Conservation (phyloP, 805 yeast genomes). For the Nakazawaea ernobii region DNA sequence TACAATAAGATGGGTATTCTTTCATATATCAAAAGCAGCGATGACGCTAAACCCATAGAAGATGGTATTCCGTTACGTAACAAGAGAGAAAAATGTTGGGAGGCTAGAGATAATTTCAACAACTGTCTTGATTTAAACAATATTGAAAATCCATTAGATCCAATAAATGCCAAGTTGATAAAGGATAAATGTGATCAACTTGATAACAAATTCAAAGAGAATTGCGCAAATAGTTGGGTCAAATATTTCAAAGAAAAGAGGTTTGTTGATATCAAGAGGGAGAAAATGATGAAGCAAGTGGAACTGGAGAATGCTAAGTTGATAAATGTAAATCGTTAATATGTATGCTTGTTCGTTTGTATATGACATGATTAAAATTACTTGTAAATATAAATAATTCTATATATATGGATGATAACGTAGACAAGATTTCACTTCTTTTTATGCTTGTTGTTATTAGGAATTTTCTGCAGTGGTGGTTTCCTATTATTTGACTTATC, state of each 20-base stretch:
- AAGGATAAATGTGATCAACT: conserved; percentile 51
- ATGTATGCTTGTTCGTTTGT: background rate
- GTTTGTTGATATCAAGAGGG: conserved; percentile 67
- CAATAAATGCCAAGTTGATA: conserved; percentile 39
- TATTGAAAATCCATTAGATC: conserved; percentile 66
- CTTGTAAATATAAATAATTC: background rate
- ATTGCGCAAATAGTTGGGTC: conserved; percentile 86
- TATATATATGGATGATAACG: no score
- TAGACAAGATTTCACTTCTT: no score
- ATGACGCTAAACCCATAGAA: conserved; percentile 35
- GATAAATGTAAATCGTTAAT: background rate
- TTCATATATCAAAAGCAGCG: conserved; percentile 14
- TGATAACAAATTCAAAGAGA: conserved; percentile 55
- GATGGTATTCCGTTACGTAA: conserved; percentile 47
- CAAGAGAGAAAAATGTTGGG: conserved; percentile 83
- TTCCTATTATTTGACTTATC: conserved; percentile 25
- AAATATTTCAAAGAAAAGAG: conserved; percentile 88
- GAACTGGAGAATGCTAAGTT: conserved; percentile 57
- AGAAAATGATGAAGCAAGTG: conserved; percentile 60
- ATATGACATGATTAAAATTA: background rate
- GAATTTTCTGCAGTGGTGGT: background rate
- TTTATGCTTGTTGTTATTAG: background rate
- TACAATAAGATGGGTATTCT: conserved; percentile 3
- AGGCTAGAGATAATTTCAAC: conserved; percentile 72
- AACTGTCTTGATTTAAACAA: conserved; percentile 64